These are phyloP conservation scores for Lolium rigidum DNA, from an alignment of 176 grass and related monocot species.

Conservation along the genomic window DNA sequence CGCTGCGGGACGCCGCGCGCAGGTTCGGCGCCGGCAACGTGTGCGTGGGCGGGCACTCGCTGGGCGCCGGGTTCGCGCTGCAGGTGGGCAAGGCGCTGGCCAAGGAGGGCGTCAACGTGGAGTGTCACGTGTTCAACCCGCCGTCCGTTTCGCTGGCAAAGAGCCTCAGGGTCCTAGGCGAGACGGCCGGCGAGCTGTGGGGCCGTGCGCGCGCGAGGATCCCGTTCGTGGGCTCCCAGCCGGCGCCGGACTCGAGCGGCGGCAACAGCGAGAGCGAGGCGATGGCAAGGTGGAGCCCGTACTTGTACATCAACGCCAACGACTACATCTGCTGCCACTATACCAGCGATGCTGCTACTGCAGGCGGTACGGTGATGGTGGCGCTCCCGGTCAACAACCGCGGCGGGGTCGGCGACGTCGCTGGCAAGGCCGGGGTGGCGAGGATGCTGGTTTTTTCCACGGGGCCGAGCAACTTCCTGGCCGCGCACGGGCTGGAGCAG, in stretches of 20 bases:
- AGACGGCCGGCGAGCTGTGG: conserved; percentile 72
- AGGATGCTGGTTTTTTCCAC: conserved; percentile 66
- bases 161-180: conserved; percentile 59
- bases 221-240: conserved; percentile 42
- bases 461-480: conserved; percentile 75
- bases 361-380: conserved; percentile 45
- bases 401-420: neutral
- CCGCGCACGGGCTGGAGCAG: conserved; percentile 78
- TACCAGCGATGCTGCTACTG: conserved; percentile 29
- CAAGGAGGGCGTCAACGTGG: conserved; percentile 71
- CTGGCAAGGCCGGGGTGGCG: conserved; percentile 25
- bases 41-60: conserved; percentile 70
- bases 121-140: conserved; percentile 93
- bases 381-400: conserved; percentile 18
- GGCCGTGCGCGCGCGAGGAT: conserved; percentile 48
- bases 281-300: conserved; percentile 63
- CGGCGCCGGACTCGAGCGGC: neutral
- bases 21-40: conserved; percentile 46
- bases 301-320: conserved; percentile 83
- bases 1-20: conserved; percentile 42
- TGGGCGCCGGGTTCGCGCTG: conserved; percentile 39
- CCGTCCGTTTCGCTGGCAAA: conserved; percentile 82
- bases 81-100: conserved; percentile 83
- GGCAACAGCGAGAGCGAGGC: conserved; percentile 22
- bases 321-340: conserved; percentile 93